These are phyloP conservation scores for Clarireedia hainanense DNA, from an alignment of 2,329 filamentous ascomycete species.

Conservation along the genomic window DNA sequence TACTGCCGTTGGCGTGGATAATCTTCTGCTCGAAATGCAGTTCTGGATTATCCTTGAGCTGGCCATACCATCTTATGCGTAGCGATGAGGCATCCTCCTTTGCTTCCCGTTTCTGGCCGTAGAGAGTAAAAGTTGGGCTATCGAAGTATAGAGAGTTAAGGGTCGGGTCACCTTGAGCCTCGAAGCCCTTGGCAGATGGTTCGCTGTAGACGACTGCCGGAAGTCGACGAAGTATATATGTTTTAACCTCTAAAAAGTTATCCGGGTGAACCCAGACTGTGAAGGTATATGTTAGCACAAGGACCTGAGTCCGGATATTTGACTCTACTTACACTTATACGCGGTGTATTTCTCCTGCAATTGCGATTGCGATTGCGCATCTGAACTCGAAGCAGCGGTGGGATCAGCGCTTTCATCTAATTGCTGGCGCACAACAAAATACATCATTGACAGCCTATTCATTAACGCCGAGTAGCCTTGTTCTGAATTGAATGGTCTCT, in stretches of 20 bases:
- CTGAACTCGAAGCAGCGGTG: conserved; percentile 28
- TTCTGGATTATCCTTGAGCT: conserved; percentile 68
- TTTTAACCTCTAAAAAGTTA: conserved; percentile 95
- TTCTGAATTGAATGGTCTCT: conserved; percentile 90
- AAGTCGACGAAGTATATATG: conserved; percentile 81
- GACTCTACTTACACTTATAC: conserved; percentile 64
- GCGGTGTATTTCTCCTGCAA: conserved; percentile 71
- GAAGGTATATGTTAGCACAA: conserved; percentile 26
- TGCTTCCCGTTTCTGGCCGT: conserved; percentile 75
- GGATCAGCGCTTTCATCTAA: conserved; percentile 50
- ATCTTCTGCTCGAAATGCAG: conserved; percentile 87
- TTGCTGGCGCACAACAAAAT: conserved; percentile 84
- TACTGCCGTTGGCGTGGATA: conserved; percentile 66
- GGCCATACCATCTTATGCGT: conserved; percentile 85
- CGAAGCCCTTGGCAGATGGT: conserved; percentile 72
- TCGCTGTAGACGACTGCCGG: conserved; percentile 92
- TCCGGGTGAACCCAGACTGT: conserved; percentile 90
- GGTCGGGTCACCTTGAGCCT: conserved; percentile 73
- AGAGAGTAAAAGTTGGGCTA: conserved; percentile 76
- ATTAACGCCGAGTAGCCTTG: conserved; percentile 79
- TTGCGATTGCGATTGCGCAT: conserved; percentile 45
- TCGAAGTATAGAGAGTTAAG: conserved; percentile 97
- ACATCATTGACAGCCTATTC: conserved; percentile 89
- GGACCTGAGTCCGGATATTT: no score
- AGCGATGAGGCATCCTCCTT: conserved; percentile 71